Base-by-base conservation (phyloP, 768 basidiomycete species). In the Hirschioporus abietinus region DNA sequence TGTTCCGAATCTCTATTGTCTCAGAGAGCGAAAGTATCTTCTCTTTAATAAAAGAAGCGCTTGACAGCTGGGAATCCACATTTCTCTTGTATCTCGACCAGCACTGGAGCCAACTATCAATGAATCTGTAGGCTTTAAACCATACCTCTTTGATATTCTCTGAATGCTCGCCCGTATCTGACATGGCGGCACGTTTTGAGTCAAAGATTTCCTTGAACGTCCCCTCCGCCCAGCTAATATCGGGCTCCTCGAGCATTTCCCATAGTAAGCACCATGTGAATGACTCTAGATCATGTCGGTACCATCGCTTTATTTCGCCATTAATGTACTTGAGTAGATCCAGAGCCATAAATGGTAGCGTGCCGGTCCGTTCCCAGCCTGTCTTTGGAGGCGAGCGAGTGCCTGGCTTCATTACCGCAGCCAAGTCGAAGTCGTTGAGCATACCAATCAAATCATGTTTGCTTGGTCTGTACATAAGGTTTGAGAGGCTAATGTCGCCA, bases 221-320 rank as follows among this genome's bases (percentile, higher is more conserved):
- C 30, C 30, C 30, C 30, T 30, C 30, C 8, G 30, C 30, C 30
- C 30, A 30, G 2, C 8, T 8, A 8, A 30, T 30, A 30, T 30
- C 30, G 30, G 30, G 30, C 30, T 3, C 30, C 30, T 2, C 2
- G 30, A 30, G 30, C 30, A 30, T 30, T 30, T 30, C 30, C 69
- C 71, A 74, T 3, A 63, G n/a, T 4, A 75, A 66, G 27, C 73
- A 71, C 75, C 78, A 79, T 1, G 72, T 64, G 60, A 77, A 76
- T 12, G 78, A 71, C 65, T 79, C 78, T 24, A 71, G 57, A 58
- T 79, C 77, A 64, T 79, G 76, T 23, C 72, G 69, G 52, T 78
- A 79, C 9, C 65, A 57, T 24, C 70, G 72, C 23, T 60, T 8
- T 7, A 72, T 64, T 24, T 69, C 61, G 23, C 72, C 72, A 20